phyloP scores from a whole-genome alignment of 768 basidiomycete genomes.

The Collybia nuda region DNA sequence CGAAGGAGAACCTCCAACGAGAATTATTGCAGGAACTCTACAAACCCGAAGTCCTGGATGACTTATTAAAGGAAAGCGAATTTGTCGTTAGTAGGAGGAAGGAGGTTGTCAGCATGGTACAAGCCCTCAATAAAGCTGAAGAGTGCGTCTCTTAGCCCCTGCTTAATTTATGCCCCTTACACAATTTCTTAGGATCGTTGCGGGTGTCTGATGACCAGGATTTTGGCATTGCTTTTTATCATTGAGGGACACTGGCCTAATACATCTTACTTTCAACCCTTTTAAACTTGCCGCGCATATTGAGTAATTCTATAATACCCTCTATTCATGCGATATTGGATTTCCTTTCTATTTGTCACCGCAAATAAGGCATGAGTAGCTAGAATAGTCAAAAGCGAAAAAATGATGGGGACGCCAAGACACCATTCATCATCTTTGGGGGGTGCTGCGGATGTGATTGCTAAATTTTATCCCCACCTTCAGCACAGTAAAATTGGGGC shows the following conservation, averaged over 20 bases:
- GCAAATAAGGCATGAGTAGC: too few relatives aligned
- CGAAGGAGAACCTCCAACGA: conserved; percentile 93
- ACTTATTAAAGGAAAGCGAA: conserved; percentile 93
- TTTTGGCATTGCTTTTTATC: not conserved
- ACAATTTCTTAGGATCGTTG: conserved; percentile 49
- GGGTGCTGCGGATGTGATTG: too few relatives aligned
- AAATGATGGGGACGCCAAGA: not conserved
- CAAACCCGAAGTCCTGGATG: conserved; percentile 94
- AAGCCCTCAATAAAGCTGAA: conserved; percentile 95
- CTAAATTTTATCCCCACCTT: too few relatives aligned
- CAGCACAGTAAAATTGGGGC: too few relatives aligned
- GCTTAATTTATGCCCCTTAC: conserved; percentile 1
- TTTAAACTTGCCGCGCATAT: conserved; percentile 20
- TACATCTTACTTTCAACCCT: conserved; percentile 20
- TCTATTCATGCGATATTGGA: conserved; percentile 21
- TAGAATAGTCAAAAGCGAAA: not conserved
- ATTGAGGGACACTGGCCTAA: conserved; percentile 8
- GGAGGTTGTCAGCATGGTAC: conserved; percentile 92
- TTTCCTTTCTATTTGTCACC: conserved; percentile 3
- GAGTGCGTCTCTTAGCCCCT: conserved; percentile 56
- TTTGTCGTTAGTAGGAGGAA: conserved; percentile 86
- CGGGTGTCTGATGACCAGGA: conserved; percentile 44
- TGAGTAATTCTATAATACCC: conserved; percentile 28
- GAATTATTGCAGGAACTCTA: conserved; percentile 96
- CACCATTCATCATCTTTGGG: not conserved